These are phyloP conservation scores for Grammothele lineata DNA, from an alignment of 768 basidiomycete species.

Conservation along the genomic window DNA sequence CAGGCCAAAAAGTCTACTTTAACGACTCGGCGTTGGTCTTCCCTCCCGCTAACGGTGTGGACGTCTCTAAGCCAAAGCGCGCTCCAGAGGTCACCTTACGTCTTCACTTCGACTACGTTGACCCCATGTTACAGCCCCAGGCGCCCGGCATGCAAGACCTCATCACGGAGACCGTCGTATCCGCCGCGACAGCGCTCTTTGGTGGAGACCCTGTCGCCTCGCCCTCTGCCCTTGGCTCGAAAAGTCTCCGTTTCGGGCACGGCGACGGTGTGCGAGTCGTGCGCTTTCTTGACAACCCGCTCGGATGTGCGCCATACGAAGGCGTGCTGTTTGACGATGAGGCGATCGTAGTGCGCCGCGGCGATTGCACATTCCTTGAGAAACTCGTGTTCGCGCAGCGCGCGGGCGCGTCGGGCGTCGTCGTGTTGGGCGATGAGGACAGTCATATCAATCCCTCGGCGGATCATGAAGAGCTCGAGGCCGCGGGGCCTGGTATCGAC, in stretches of 20 bases:
- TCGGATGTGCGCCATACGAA: conserved; percentile 59
- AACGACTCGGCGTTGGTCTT: conserved; percentile 56
- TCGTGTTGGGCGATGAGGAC: conserved; percentile 70
- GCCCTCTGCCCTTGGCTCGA: conserved; percentile 19
- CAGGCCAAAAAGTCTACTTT: conserved; percentile 79
- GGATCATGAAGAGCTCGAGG: conserved; percentile 49
- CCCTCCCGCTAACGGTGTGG: conserved; percentile 20
- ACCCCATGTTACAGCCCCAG: conserved; percentile 41
- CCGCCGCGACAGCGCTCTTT: conserved; percentile 65
- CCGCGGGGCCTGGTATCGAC: conserved; percentile 47
- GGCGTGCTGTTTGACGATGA: conserved; percentile 44
- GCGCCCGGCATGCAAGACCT: conserved; percentile 33
- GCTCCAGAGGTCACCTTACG: conserved; percentile 50
- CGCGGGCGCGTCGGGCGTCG: conserved; percentile 72
- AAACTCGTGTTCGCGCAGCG: conserved; percentile 69
- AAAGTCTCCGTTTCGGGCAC: conserved; percentile 41
- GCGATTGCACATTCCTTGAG: conserved; percentile 83
- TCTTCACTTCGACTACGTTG: conserved; percentile 50
- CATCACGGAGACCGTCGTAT: conserved; percentile 44
- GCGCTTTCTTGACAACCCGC: conserved; percentile 45
- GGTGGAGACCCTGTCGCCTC: conserved; percentile 53
- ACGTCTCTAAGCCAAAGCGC: conserved; percentile 21
- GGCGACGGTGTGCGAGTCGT: conserved; percentile 52
- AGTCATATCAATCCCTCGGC: conserved; percentile 62
- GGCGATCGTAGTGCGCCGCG: conserved; percentile 64